These are phyloP conservation scores for Panicum virgatum DNA, from an alignment of 202 grass and related monocot genomes.

Conservation along the genomic window DNA sequence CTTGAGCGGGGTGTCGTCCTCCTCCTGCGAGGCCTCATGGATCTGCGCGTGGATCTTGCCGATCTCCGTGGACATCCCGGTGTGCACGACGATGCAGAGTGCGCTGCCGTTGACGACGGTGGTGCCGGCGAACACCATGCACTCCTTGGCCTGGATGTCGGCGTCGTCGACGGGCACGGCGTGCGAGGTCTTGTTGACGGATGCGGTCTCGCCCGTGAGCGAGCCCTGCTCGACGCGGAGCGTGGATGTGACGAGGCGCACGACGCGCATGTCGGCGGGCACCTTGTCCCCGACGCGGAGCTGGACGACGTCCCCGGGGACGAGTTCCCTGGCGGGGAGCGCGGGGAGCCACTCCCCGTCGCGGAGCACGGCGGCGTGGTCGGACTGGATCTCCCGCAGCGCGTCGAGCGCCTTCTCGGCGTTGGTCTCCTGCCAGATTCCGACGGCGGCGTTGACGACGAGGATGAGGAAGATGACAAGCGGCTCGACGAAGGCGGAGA, in stretches of 20 bases:
- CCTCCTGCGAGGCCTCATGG: slow-evolving; percentile 75
- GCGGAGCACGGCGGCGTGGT: slow-evolving; percentile 70
- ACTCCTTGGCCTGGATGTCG: slow-evolving; percentile 93
- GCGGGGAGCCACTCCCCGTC: slow-evolving; percentile 49
- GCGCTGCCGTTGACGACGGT: slow-evolving; percentile 86
- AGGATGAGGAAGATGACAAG: slow-evolving; percentile 97
- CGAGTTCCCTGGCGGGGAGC: slow-evolving; percentile 64
- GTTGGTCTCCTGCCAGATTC: slow-evolving; percentile 95
- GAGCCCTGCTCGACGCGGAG: slow-evolving; percentile 83
- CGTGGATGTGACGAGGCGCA: slow-evolving; percentile 65
- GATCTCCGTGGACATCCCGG: slow-evolving; percentile 89
- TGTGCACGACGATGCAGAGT: slow-evolving; percentile 73
- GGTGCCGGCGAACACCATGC: slow-evolving; percentile 81
- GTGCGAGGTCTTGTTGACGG: slow-evolving; percentile 83
- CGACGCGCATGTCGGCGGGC: slow-evolving; percentile 84
- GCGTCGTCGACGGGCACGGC: slow-evolving; percentile 51
- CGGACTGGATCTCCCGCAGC: slow-evolving; percentile 82
- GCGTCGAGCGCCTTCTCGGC: slow-evolving; percentile 85
- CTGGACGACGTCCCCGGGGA: slow-evolving; percentile 80
- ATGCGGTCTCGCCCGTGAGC: slow-evolving; percentile 81
- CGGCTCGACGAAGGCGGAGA: slow-evolving; percentile 88
- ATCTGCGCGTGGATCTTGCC: slow-evolving; percentile 91
- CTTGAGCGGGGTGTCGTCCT: slow-evolving; percentile 82
- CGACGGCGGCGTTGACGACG: slow-evolving; percentile 83
- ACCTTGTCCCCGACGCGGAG: slow-evolving; percentile 84